A percentile compares a stretch with the other conserved stretches of the same genome.
Evolutionary conservation across 177 flowering plant genomes (phyloP).

Genomic region (Vitis hybrid): DNA sequence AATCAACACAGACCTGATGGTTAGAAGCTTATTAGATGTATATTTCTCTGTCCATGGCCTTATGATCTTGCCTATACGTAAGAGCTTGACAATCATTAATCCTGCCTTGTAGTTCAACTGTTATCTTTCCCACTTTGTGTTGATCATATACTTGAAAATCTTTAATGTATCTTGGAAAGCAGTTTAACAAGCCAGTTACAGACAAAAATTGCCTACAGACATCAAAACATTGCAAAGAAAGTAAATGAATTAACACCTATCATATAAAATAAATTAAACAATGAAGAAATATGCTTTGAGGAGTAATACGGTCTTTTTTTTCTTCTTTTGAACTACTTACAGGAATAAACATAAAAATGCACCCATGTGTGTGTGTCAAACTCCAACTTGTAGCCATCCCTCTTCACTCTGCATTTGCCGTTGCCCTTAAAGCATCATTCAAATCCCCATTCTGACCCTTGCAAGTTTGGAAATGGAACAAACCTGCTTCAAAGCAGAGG

Average conservation of each 20-base stretch:
- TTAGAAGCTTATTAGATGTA: constrained; percentile 58
- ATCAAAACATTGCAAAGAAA: constrained; percentile 23
- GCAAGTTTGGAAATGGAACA: too few relatives aligned
- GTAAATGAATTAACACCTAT: constrained; percentile 20
- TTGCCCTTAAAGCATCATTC: constrained; percentile 68
- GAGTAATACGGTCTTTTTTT: too few relatives aligned
- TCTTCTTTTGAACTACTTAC: too few relatives aligned
- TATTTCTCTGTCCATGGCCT: constrained; percentile 63
- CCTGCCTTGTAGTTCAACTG: constrained; percentile 80
- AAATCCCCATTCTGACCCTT: constrained; percentile 5
- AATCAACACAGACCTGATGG: constrained; percentile 58
- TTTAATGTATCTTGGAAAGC: constrained; percentile 73
- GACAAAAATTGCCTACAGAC: not conserved
- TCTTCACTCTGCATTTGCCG: constrained; percentile 83
- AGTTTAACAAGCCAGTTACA: not conserved
- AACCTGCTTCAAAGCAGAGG: too few relatives aligned
- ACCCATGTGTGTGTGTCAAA: constrained; percentile 53
- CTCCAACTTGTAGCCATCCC: constrained; percentile 53
- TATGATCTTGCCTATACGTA: constrained; percentile 76
- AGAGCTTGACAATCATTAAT: constrained; percentile 76
- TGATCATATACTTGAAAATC: constrained; percentile 73
- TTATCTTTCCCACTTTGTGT: constrained; percentile 79
- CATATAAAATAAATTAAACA: too few relatives aligned
- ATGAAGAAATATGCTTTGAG: too few relatives aligned
- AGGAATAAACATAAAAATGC: constrained; percentile 30